Base-by-base conservation (phyloP, 495 filamentous ascomycete species). In the Aspergillus homomorphus region DNA sequence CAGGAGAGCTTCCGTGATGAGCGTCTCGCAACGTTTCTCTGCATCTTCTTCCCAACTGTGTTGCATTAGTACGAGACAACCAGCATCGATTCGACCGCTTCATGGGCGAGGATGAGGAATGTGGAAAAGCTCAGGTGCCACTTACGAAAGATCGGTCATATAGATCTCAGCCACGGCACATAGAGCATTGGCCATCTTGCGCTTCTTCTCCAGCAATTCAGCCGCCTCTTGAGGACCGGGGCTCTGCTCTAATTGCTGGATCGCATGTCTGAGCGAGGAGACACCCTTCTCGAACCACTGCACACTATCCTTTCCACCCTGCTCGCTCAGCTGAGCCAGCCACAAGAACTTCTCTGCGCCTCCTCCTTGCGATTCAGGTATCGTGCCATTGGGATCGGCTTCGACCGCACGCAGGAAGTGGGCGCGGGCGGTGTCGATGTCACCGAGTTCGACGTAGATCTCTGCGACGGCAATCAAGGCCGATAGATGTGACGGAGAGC, bases 341-440 rank as follows among this genome's bases (percentile, higher is more conserved):
- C 91, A 97, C 1, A 99, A 75, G 68, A 98, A 98, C 71, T 96
- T 98, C 66, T 97, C 94, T 0, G 92, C 84, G 0, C 92, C 95
- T 8, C 89, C 90, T 18, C 90, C 91, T 45, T 84, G 76, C 4
- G 79, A 75, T 53, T 84, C 79, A 3, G 82, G 76, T 53, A 80
- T 71, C 44, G 66, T 70, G 3, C 93, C 93, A 53, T 87, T 82
- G 7, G 85, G 83, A 69, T 98, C 95, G 12, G 89, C 71, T 8
- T 80, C 71, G 26, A 87, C 87, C 0, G 94, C 91, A 9, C 75
- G 72, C 22, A 83, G 62, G 66, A 96, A 96, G 65, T 82, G 84
- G 22, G 75, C 62, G 50, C 85, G 80, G 43, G 95, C 92, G 2
- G 77, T 67, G 51, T 89, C 84, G 58, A 88, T 77, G 20, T 96